Evolutionary conservation across 768 basidiomycete species (phyloP).

Genomic region (Cantharellus anzutake): DNA sequence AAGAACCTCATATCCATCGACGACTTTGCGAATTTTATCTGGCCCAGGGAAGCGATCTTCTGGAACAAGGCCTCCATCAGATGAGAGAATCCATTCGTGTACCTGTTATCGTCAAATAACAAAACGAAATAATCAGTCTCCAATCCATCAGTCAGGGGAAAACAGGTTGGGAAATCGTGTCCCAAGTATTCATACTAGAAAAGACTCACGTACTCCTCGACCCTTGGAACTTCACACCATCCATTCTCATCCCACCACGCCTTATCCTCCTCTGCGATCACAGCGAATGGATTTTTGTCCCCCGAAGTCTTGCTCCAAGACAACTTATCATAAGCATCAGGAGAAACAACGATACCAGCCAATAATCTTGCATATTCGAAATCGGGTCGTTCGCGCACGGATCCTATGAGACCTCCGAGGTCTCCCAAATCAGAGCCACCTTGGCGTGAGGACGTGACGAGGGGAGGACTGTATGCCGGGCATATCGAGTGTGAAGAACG

Average conservation of each 20-base stretch:
- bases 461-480: slow-evolving; percentile 36
- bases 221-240: slow-evolving; percentile 53
- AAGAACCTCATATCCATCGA: slow-evolving; percentile 55
- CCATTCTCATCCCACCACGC: slow-evolving; percentile 45
- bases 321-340: slow-evolving; percentile 3
- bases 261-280: slow-evolving; percentile 15
- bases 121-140: background rate
- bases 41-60: slow-evolving; percentile 57
- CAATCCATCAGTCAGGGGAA: background rate
- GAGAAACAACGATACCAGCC: slow-evolving; percentile 26
- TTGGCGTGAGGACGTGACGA: background rate
- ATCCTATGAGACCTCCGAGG: slow-evolving; percentile 35
- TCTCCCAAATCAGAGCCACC: slow-evolving; percentile 14
- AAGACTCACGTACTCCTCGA: slow-evolving; percentile 34
- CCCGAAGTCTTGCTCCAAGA: slow-evolving; percentile 17
- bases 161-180: background rate
- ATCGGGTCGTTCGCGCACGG: slow-evolving; percentile 56
- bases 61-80: slow-evolving; percentile 29
- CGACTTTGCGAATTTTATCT: slow-evolving; percentile 39
- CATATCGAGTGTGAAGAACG: slow-evolving; percentile 23
- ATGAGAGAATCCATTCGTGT: slow-evolving; percentile 64
- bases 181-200: slow-evolving; percentile 1
- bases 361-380: slow-evolving; percentile 64
- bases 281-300: slow-evolving; percentile 18
- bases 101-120: slow-evolving; percentile 26